Percentiles rank a stretch among this genome's conserved stretches.
These are phyloP conservation scores for Erodium moschatum DNA, from an alignment of 441 rosid species.

Conservation along the genomic window DNA sequence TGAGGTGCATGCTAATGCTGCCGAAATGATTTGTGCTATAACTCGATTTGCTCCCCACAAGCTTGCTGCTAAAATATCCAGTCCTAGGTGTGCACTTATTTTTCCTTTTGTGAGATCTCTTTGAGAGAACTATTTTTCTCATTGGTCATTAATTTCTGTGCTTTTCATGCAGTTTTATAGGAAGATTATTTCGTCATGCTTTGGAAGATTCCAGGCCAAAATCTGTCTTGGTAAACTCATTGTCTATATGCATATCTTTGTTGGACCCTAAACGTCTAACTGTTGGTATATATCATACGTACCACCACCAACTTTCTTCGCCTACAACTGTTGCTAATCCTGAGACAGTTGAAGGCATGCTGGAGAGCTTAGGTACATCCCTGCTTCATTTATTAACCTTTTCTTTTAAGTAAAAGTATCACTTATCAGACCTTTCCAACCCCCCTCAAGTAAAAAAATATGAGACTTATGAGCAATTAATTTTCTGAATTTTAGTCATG, in stretches of 20 bases:
- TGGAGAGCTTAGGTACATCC: conserved; percentile 71
- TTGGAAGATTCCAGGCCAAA: conserved; percentile 83
- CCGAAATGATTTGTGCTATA: conserved; percentile 81
- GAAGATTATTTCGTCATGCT: conserved; percentile 73
- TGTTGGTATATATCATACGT: conserved; percentile 53
- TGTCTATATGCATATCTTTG: conserved; percentile 81
- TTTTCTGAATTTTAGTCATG: background rate
- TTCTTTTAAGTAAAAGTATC: background rate
- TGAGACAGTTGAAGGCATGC: conserved; percentile 80
- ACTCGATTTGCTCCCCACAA: conserved; percentile 82
- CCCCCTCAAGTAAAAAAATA: background rate
- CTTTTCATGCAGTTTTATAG: conserved; percentile 44
- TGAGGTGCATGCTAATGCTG: conserved; percentile 88
- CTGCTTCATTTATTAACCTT: background rate
- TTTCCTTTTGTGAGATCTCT: background rate
- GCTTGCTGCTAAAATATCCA: conserved; percentile 68
- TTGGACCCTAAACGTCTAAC: conserved; percentile 81
- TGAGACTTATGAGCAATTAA: too few species aligned
- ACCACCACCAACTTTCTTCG: conserved; percentile 53
- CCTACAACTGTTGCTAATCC: conserved; percentile 47
- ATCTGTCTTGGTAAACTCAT: conserved; percentile 79
- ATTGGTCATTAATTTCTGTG: conserved; percentile 12
- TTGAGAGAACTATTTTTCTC: background rate
- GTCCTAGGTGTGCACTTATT: conserved; percentile 50
- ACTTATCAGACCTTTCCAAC: background rate